phyloP scores from a whole-genome alignment of 176 grass and related monocot species.

The Lolium multiflorum region DNA sequence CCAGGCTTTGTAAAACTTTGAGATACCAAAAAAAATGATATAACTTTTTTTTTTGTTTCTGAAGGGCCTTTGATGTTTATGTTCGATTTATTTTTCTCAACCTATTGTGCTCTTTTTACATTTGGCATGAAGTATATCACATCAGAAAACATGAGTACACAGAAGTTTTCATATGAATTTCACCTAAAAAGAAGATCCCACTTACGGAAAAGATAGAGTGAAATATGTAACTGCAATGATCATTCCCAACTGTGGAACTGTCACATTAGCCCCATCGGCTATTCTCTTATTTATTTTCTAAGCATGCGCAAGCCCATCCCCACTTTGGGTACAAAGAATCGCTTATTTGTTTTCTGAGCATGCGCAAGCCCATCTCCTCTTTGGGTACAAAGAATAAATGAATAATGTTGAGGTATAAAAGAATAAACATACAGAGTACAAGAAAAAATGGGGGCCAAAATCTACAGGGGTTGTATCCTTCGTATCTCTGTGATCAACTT shows the following conservation, averaged over 20 bases:
- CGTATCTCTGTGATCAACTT: background rate
- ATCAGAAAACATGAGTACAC: too few species aligned
- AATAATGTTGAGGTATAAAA: background rate
- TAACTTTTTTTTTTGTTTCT: too few species aligned
- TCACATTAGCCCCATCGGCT: background rate
- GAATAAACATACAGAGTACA: slow-evolving; percentile 8
- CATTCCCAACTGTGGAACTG: background rate
- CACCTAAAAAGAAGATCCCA: too few species aligned
- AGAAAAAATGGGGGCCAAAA: background rate
- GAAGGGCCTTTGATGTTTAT: too few species aligned
- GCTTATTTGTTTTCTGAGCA: too few species aligned
- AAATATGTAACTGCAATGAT: background rate
- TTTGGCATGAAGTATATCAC: too few species aligned
- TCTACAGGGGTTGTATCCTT: slow-evolving; percentile 20
- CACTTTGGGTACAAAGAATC: background rate
- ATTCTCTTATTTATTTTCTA: background rate
- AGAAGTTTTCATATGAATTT: too few species aligned
- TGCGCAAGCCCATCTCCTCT: background rate
- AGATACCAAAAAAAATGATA: too few species aligned
- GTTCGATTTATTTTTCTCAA: too few species aligned
- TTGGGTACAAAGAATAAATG: slow-evolving; percentile 19
- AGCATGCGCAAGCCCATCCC: background rate
- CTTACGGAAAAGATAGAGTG: background rate
- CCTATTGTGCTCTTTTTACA: too few species aligned
- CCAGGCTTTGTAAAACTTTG: too few species aligned